Percentiles rank a stretch among this genome's conserved stretches.
Conservation (phyloP, 306 rosid genomes). For the Quercus mongolica region DNA sequence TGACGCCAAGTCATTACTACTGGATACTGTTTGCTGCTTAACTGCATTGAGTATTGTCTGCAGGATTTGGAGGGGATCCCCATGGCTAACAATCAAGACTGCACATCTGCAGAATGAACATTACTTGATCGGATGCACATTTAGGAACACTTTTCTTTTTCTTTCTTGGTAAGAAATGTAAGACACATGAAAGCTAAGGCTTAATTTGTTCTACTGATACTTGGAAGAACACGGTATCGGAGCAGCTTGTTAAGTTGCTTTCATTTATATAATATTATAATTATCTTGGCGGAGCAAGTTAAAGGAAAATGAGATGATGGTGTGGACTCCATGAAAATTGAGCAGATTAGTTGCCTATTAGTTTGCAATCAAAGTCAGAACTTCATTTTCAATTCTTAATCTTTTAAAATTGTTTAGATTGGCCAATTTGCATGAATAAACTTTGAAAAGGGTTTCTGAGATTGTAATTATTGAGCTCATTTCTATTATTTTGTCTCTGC, state of each 20-base stretch:
- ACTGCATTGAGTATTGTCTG: constrained; percentile 61
- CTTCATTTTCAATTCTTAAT: not conserved
- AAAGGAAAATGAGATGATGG: too few relatives aligned
- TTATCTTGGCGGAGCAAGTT: not conserved
- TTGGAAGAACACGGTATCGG: not conserved
- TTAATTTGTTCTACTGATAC: not conserved
- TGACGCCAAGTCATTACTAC: constrained; percentile 35
- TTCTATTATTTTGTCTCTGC: not conserved
- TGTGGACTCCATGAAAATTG: not conserved
- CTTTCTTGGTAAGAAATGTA: not conserved
- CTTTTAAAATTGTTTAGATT: not conserved
- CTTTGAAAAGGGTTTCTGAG: not conserved
- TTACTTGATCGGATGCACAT: not conserved
- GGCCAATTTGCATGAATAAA: not conserved
- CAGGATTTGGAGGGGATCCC: constrained; percentile 82
- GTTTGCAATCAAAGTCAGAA: not conserved
- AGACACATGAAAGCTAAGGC: not conserved
- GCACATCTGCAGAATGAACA: constrained; percentile 45
- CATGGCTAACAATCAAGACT: constrained; percentile 83
- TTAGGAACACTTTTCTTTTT: not conserved
- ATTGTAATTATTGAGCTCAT: not conserved
- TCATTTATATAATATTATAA: not conserved
- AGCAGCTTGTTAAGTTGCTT: not conserved
- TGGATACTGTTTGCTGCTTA: constrained; percentile 35
- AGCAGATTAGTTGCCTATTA: not conserved